phyloP scores from a whole-genome alignment of 495 filamentous ascomycete species.

The Lophiostoma macrostomum region DNA sequence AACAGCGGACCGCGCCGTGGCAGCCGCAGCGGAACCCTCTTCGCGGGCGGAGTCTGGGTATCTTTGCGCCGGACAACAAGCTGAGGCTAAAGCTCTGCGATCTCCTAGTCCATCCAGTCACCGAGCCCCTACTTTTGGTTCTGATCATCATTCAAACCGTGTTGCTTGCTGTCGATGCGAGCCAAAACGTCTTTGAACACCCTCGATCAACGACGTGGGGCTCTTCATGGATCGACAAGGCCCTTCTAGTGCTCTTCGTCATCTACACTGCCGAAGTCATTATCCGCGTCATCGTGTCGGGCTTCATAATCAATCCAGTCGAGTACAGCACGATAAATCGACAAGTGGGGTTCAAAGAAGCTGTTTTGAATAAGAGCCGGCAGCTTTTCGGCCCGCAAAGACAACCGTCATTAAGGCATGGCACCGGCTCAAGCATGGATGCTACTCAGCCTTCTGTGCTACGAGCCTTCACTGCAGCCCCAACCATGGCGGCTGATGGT shows the following conservation, averaged over 20 bases:
- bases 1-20: slow-evolving; percentile 30
- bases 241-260: slow-evolving; percentile 76
- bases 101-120: slow-evolving; percentile 78
- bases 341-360: slow-evolving; percentile 66
- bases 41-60: slow-evolving; percentile 78
- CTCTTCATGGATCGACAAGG: slow-evolving; percentile 67
- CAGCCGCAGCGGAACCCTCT: slow-evolving; percentile 71
- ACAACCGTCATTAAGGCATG: slow-evolving; percentile 58
- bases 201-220: slow-evolving; percentile 59
- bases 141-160: slow-evolving; percentile 87
- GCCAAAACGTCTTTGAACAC: slow-evolving; percentile 61
- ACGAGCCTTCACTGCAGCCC: slow-evolving; percentile 76
- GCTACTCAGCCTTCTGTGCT: slow-evolving; percentile 68
- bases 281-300: slow-evolving; percentile 83
- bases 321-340: slow-evolving; percentile 81
- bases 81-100: slow-evolving; percentile 76
- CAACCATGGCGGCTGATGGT: slow-evolving; percentile 49
- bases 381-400: slow-evolving; percentile 74
- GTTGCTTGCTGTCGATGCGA: slow-evolving; percentile 77
- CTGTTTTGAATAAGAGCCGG: slow-evolving; percentile 69
- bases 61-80: slow-evolving; percentile 74
- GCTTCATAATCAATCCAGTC: slow-evolving; percentile 79
- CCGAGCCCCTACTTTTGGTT: slow-evolving; percentile 81
- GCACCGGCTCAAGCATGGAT: slow-evolving; percentile 33
- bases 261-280: slow-evolving; percentile 87